Evolutionary conservation across 108 stramenopile species (phyloP).

Genomic region (Cyclostephanos tholiformis): DNA sequence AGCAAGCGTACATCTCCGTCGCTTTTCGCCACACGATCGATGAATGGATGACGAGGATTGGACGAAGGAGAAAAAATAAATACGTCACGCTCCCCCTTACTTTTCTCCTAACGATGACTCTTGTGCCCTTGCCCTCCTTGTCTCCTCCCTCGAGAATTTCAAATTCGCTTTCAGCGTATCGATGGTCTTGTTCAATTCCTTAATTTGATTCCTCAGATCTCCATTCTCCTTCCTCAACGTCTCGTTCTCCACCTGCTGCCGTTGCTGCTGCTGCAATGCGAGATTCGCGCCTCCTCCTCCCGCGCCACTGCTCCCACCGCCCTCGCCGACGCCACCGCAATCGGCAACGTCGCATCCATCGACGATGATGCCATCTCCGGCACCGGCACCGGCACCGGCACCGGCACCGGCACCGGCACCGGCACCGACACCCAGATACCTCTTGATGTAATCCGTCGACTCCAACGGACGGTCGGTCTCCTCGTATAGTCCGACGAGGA

Average conservation of each 20-base stretch:
- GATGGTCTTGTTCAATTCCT: constrained; percentile 38
- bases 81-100: neutral
- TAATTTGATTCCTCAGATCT: constrained; percentile 59
- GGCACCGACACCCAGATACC: constrained; percentile 8
- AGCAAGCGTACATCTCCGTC: too few species aligned
- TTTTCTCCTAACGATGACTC: neutral
- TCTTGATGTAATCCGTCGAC: constrained; percentile 34
- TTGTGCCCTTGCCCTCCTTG: neutral
- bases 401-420: neutral
- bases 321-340: neutral
- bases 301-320: too few species aligned
- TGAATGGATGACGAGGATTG: too few species aligned
- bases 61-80: too few species aligned
- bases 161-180: constrained; percentile 38
- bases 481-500: constrained; percentile 29
- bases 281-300: neutral
- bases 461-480: constrained; percentile 20
- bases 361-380: neutral
- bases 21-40: too few species aligned
- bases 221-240: constrained; percentile 53
- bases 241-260: constrained; percentile 14
- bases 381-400: neutral
- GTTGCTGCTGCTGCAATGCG: constrained; percentile 8
- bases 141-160: constrained; percentile 32
- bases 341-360: neutral